Evolutionary conservation across 1,284 basidiomycete genomes (phyloP).

Genomic region (Rhodotorula sp.): DNA sequence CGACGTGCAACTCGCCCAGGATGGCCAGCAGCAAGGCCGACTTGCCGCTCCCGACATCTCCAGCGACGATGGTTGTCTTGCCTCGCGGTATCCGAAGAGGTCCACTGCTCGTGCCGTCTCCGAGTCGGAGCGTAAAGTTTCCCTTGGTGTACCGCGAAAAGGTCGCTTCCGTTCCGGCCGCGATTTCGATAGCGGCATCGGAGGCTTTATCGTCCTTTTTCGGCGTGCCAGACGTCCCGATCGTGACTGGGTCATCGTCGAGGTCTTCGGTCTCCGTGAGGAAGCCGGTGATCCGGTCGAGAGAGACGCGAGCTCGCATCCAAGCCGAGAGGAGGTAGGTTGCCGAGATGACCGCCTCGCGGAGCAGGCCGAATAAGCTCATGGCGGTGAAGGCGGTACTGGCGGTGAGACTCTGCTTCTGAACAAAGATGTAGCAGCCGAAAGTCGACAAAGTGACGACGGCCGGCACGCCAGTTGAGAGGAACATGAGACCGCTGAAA

Average conservation of each 20-base stretch:
- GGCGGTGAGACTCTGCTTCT: constrained; percentile 27
- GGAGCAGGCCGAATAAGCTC: constrained; percentile 30
- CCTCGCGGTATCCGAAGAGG: constrained; percentile 14
- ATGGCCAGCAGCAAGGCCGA: constrained; percentile 60
- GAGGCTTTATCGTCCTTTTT: too few species aligned
- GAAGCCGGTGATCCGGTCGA: constrained; percentile 34
- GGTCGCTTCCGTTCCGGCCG: constrained; percentile 6
- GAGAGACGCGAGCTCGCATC: constrained; percentile 38
- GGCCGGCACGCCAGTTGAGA: constrained; percentile 35
- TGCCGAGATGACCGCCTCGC: constrained; percentile 39
- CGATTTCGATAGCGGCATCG: constrained; percentile 13
- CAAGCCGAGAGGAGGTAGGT: constrained; percentile 38
- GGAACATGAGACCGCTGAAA: constrained; percentile 32
- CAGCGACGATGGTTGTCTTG: constrained; percentile 46
- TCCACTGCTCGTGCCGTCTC: not conserved
- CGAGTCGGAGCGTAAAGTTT: constrained; percentile 16
- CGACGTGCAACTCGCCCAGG: constrained; percentile 41
- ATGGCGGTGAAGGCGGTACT: constrained; percentile 38
- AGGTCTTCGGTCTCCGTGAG: constrained; percentile 36
- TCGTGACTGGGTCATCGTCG: constrained; percentile 18
- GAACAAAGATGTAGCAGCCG: constrained; percentile 28
- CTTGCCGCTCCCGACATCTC: constrained; percentile 78
- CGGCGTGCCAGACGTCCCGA: not conserved
- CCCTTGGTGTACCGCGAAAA: constrained; percentile 20
- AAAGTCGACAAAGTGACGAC: constrained; percentile 35